Evolutionary conservation across 352 stramenopile species (phyloP).

Genomic region (Phytophthora cryptogea): DNA sequence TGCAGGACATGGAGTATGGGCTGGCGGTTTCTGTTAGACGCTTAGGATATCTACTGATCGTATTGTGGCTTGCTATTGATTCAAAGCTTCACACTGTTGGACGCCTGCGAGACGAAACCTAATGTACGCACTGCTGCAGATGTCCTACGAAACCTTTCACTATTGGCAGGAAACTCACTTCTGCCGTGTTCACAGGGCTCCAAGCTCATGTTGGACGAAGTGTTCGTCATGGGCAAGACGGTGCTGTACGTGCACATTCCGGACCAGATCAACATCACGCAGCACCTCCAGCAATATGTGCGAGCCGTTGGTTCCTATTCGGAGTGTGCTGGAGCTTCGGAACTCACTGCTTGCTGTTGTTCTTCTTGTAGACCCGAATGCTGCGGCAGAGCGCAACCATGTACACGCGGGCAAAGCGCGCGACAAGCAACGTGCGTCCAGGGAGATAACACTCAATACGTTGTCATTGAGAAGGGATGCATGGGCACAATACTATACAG

Average conservation of each 20-base stretch:
- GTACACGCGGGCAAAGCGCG: slow-evolving; percentile 79
- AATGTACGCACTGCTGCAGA: slow-evolving; percentile 37
- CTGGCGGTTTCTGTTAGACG: neutral
- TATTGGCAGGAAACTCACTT: neutral
- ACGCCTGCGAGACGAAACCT: slow-evolving; percentile 76
- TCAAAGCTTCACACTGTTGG: slow-evolving; percentile 62
- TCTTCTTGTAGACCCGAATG: slow-evolving; percentile 64
- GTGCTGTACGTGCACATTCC: slow-evolving; percentile 89
- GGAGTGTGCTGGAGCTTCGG: neutral
- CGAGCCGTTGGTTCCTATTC: slow-evolving; percentile 14
- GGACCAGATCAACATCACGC: slow-evolving; percentile 82
- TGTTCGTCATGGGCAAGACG: slow-evolving; percentile 89
- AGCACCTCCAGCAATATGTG: slow-evolving; percentile 83
- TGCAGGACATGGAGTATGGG: slow-evolving; percentile 76
- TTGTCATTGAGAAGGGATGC: slow-evolving; percentile 3
- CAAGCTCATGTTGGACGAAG: slow-evolving; percentile 70
- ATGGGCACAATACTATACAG: slow-evolving; percentile 54
- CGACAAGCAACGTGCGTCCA: slow-evolving; percentile 17
- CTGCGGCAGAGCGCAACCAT: slow-evolving; percentile 80
- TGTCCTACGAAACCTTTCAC: neutral
- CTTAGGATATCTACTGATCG: neutral
- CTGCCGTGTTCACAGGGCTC: slow-evolving; percentile 44
- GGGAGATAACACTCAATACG: neutral
- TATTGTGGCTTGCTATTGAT: neutral
- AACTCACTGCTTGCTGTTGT: neutral